Conservation (phyloP, 441 rosid species). For the Corymbia calophylla region DNA sequence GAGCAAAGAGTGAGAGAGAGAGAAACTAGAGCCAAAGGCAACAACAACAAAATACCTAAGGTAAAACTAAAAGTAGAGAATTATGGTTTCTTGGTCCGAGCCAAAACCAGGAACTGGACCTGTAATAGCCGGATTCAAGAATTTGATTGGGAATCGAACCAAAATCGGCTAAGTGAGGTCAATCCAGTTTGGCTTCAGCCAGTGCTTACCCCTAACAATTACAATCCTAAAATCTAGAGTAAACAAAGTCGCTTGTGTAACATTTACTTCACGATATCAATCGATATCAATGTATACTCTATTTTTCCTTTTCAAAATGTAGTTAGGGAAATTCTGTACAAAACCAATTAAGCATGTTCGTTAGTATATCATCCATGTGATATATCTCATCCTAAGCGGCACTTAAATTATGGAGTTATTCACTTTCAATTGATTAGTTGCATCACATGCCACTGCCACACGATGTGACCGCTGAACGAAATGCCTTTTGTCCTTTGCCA, state of each 20-base stretch:
- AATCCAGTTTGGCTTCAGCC: neutral
- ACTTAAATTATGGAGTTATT: neutral
- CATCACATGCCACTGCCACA: neutral
- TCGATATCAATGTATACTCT: neutral
- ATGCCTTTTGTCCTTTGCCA: neutral
- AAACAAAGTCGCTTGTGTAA: too few relatives aligned
- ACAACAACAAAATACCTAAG: neutral
- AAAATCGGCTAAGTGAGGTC: neutral
- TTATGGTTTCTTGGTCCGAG: neutral
- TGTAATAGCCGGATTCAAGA: neutral
- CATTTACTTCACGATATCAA: neutral
- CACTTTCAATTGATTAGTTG: neutral
- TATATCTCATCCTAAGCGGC: neutral
- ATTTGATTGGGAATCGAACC: neutral
- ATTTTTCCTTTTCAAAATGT: neutral
- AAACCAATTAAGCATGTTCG: neutral
- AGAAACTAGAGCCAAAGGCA: neutral
- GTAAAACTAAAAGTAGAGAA: neutral
- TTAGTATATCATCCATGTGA: neutral
- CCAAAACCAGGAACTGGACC: neutral
- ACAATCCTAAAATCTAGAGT: neutral
- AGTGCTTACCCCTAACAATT: neutral
- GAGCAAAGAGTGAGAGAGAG: neutral
- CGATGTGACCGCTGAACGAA: neutral
- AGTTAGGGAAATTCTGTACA: neutral